Base-by-base conservation (phyloP, 805 yeast species). In the Starmerella etchellsii region DNA sequence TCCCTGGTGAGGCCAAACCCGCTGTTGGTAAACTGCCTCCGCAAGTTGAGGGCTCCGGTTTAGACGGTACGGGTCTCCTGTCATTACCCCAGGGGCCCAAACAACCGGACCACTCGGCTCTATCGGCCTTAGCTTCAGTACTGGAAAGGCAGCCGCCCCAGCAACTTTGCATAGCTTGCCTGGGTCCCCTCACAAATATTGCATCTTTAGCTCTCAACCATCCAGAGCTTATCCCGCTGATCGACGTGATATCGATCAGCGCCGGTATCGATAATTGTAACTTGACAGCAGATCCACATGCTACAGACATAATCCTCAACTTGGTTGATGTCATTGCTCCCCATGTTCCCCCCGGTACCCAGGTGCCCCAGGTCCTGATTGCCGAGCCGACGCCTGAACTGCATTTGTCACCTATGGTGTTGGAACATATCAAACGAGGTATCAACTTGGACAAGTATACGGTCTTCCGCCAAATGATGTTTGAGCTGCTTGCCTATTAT, bases 121-220 rank as follows among this genome's bases (percentile, higher is more conserved):
- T 67, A 3, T 57, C 58, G 14, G 66, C 67, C 2, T 59, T 70
- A 48, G 62, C 63, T 23, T 51, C 57, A 2, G 74, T 77, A 1
- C 64, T 75, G 3, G 46, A 61, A 19, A 42, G 57, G 2, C 31
- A 31, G 13, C 55, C 71, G 45, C 59, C 65, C 1, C 72, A 72
- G 13, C 65, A 71, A 27, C 54, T 83, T 3, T 68, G 77, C 26
- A 55, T 83, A 1, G 74, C 78, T 1, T 81, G 85, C 7, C 76
- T 85, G 0, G 95, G 94, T 0, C 73, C 94, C 0, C 61, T 80
- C 50, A 84, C 95, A 4, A 79, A 83, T 52, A 56, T 81, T 14
- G 78, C 85, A 0, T 55, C 65, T 2, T 61, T 84, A 30, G 65
- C 80, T 28, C 49, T 56, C 21, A 59, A 59, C 32, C 68, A 70